Base-by-base conservation (phyloP, 1,284 basidiomycete genomes). In the Rhodotorula sp. region DNA sequence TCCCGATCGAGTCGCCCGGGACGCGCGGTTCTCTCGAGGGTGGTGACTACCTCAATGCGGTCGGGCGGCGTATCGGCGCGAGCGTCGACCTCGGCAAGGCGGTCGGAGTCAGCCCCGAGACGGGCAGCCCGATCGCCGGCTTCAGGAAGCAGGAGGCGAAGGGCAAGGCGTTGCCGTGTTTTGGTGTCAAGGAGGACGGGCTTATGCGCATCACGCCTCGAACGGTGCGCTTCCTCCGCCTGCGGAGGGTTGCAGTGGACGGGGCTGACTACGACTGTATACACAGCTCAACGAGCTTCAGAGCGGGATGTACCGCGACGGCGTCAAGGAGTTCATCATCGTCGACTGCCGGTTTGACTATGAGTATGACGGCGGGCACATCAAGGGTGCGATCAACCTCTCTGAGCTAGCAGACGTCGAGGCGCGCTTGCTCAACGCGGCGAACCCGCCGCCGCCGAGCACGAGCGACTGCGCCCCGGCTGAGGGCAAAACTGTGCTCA, bases 261-360 rank as follows among this genome's bases (percentile, higher is more conserved):
- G 10, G 6, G 21, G 51, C 56, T 68, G 41, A 70, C 56, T 17
- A 15, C 34, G 71, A 13, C 5, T 44, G 44, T 57, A 61, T 41
- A 46, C 71, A 25, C 75, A 94, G 92, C 82, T 95, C 78, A 86
- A 92, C 76, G 84, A 85, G 32, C 84, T 97, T 27, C 82, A 97
- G 51, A 87, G 88, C 65, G 93, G 94, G 39, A 83, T 83, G 72
- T 97, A 87, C 80, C 36, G 59, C 48, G 82, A 87, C 66, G 80
- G 86, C 75, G 88, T 95, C 73, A 84, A 85, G 54, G 85, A 87
- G 59, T 95, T 86, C 81, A 86, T 90, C 73, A 83, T 99, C 67
- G 89, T 99, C 79, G 96, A 99, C 83, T 99, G 97, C 82, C 91
- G 96, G 39, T 99, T 99, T 82, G 92, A 94, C 76, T 99, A 97